Evolutionary conservation across 345 rosid genomes (phyloP).

Genomic region (Syzygium grande): DNA sequence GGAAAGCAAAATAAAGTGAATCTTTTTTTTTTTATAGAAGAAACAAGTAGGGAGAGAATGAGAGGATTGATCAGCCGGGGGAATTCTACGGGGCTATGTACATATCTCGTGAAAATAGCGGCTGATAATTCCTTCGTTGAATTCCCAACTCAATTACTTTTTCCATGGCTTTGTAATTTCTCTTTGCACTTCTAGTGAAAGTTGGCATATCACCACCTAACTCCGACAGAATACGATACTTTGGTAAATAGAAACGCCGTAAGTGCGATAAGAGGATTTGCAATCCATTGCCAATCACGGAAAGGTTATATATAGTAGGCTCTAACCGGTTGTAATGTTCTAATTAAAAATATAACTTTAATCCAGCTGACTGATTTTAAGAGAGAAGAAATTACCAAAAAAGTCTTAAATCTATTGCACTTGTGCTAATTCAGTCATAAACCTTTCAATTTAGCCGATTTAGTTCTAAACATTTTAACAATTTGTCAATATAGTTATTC

Average conservation of each 20-base stretch:
- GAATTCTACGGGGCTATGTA: background rate
- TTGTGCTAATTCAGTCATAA: background rate
- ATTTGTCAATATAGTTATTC: background rate
- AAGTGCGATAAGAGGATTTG: background rate
- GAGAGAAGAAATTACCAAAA: background rate
- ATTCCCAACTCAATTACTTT: background rate
- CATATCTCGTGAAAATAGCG: background rate
- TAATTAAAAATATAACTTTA: background rate
- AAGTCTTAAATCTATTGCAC: fast-evolving
- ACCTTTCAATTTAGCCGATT: background rate
- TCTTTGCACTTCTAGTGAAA: background rate
- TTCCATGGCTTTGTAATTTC: background rate
- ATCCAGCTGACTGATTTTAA: background rate
- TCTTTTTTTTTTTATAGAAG: background rate
- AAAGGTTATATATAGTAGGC: background rate
- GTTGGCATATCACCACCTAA: background rate
- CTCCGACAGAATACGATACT: background rate
- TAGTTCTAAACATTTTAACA: background rate
- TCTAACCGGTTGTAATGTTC: background rate
- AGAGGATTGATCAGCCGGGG: background rate
- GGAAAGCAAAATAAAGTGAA: background rate
- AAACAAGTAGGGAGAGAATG: background rate
- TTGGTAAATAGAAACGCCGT: too few relatives aligned
- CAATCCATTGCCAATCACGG: background rate
- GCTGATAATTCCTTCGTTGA: background rate